Base-by-base conservation (phyloP, 1,284 basidiomycete genomes). In the Trichosporon sp. region DNA sequence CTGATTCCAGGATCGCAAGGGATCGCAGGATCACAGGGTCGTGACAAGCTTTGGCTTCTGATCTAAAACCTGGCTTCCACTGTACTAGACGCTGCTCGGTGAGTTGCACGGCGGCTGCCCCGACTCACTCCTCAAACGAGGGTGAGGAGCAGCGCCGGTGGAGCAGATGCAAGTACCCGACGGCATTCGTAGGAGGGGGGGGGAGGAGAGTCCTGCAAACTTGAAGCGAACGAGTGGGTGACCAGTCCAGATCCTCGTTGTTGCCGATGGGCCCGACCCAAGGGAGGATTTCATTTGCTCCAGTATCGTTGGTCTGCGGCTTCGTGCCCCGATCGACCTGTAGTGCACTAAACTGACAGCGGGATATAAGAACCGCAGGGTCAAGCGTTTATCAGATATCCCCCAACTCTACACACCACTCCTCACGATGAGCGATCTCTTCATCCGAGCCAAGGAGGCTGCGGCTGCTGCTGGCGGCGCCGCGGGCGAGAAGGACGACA, bases 21-120 rank as follows among this genome's bases (percentile, higher is more conserved):
- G 31, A 16, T 11, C 59, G 32, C 59, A 63, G 59, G 59, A 16
- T 54, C 19, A 12, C 51, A 16, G 59, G 31, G 32, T 8, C 7
- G 59, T 63, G 59, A 63, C 59, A 63, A 35, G 32, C 59, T 16
- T 63, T 32, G 31, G 31, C 32, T 63, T 35, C 59, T 32, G 56
- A 61, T 26, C 54, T 46, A 46, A 46, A 46, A 59, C 26, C 54
- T n/a, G 31, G 31, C 59, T 35, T 37, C 59, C 19, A 56, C 54
- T 26, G 26, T 26, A 11, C 5, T 31, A 14, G 26, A 14, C 7
- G 6, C 51, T 37, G 32, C 59, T 63, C 31, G 59, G 32, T 63
- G 31, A 37, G 32, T 16, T 63, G 16, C 16, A 21, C 56, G 56
- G 56, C 56, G 56, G 56, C 19, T 54, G 19, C 31, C 56, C 26